phyloP scores from a whole-genome alignment of 805 yeast species.

The Ogataea pini region DNA sequence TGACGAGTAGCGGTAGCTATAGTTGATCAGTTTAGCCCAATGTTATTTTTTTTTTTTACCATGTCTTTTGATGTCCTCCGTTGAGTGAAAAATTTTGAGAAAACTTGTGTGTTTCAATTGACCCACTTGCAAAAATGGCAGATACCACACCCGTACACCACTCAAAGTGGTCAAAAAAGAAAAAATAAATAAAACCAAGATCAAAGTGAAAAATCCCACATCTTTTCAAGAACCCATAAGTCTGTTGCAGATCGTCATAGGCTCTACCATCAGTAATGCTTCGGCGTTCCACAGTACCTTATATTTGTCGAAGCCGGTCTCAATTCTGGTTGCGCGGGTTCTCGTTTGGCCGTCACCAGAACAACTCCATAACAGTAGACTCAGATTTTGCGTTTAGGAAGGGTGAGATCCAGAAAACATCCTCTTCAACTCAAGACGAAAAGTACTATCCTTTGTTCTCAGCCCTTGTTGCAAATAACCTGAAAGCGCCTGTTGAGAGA shows the following conservation, averaged over 20 bases:
- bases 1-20: too few species aligned
- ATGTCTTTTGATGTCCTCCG: slow-evolving; percentile 5
- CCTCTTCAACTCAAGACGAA: slow-evolving; percentile 22
- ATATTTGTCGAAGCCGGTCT: too few species aligned
- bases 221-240: neutral
- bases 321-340: too few species aligned
- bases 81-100: slow-evolving; percentile 13
- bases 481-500: slow-evolving; percentile 27
- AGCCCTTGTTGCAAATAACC: slow-evolving; percentile 7
- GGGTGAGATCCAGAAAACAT: slow-evolving; percentile 15
- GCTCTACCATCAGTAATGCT: too few species aligned
- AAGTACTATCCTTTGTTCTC: slow-evolving; percentile 29
- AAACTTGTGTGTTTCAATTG: too few species aligned
- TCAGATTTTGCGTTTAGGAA: slow-evolving; percentile 38
- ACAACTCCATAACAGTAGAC: slow-evolving; percentile 25
- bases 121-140: too few species aligned
- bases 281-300: too few species aligned
- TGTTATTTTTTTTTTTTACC: slow-evolving; percentile 4
- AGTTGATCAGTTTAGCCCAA: neutral
- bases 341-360: neutral
- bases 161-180: too few species aligned
- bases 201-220: too few species aligned
- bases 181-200: too few species aligned
- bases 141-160: too few species aligned
- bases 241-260: neutral